Base-by-base conservation (phyloP, 2,329 filamentous ascomycete species). In the Helotiales sp. region DNA sequence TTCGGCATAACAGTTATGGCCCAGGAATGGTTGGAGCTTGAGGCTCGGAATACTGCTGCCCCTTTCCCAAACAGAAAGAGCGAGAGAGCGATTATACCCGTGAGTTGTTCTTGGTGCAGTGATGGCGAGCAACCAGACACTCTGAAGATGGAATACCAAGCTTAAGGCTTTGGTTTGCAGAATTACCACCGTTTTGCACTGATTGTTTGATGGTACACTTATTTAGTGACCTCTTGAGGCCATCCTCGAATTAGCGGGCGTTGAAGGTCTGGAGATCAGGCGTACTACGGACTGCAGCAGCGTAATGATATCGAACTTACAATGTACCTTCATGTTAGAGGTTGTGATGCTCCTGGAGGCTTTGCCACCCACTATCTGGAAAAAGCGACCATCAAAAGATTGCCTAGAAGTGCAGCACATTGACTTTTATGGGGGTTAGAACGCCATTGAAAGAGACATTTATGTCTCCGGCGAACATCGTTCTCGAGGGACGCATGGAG, bases 21-120 rank as follows among this genome's bases (percentile, higher is more conserved):
- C 78, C 82, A 55, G 82, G 82, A 54, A 82, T 83, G 78, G 79
- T 83, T 57, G 80, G 80, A 59, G 82, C 79, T 69, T 86, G 66
- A 72, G 25, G 40, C 34, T 34, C 30, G 17, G 38, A 15, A 12
- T 44, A 9, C 24, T 8, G 7, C 36, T 5, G 24, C 25, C 36
- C 29, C n/a, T 33, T 4, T 15, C 24, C 36, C 4, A 15, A 40
- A 17, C 36, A 17, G 1, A 40, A 40, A 40, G 12, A 19, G 36
- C 36, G 36, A 40, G 36, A 40, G 17, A 17, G 36, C n/a, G 17
- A 33, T 36, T 47, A 56, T 46, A 56, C 34, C 47, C 33, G 36
- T 27, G 22, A 8, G 22, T 40, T 47, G 44, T 22, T 49, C 25
- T 33, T 49, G 46, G 46, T 15, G 54, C 56, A 49, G 44, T 53